Evolutionary conservation across 495 filamentous ascomycete species (phyloP).

Genomic region (Hamigera avellanea): DNA sequence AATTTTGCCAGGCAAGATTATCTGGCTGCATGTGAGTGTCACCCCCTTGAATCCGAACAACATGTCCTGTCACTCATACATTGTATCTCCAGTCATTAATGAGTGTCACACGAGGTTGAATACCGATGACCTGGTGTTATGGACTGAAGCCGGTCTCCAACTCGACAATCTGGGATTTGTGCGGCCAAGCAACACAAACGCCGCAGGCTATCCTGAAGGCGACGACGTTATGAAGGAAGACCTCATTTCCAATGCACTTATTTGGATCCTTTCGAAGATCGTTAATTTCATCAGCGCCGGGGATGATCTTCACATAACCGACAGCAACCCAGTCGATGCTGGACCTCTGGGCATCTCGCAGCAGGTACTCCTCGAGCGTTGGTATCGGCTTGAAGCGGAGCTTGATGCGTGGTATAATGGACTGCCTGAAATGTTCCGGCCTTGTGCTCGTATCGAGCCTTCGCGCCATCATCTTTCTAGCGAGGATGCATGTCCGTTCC

Average conservation of each 20-base stretch:
- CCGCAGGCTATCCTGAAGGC: constrained; percentile 33
- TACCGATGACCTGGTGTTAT: constrained; percentile 46
- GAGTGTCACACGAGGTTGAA: constrained; percentile 48
- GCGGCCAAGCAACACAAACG: constrained; percentile 36
- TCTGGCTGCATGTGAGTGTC: constrained; percentile 48
- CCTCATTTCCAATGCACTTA: constrained; percentile 47
- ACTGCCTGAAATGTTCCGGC: constrained; percentile 44
- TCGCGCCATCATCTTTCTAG: constrained; percentile 8
- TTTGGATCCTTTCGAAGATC: constrained; percentile 53
- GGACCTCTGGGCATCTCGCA: constrained; percentile 39
- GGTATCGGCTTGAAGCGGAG: constrained; percentile 42
- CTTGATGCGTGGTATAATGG: constrained; percentile 48
- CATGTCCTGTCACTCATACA: neutral
- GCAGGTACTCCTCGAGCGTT: constrained; percentile 42
- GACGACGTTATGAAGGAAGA: constrained; percentile 47
- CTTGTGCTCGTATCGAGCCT: constrained; percentile 32
- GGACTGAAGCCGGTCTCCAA: constrained; percentile 49
- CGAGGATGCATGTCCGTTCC: constrained; percentile 28
- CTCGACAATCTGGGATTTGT: constrained; percentile 46
- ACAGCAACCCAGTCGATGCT: constrained; percentile 17
- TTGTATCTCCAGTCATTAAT: constrained; percentile 39
- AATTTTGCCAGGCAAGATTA: constrained; percentile 57
- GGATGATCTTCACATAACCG: constrained; percentile 29
- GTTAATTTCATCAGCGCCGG: constrained; percentile 49
- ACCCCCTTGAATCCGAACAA: constrained; percentile 1